Conservation (phyloP, 805 yeast genomes). For the Kodamaea hsintzibuensis region DNA sequence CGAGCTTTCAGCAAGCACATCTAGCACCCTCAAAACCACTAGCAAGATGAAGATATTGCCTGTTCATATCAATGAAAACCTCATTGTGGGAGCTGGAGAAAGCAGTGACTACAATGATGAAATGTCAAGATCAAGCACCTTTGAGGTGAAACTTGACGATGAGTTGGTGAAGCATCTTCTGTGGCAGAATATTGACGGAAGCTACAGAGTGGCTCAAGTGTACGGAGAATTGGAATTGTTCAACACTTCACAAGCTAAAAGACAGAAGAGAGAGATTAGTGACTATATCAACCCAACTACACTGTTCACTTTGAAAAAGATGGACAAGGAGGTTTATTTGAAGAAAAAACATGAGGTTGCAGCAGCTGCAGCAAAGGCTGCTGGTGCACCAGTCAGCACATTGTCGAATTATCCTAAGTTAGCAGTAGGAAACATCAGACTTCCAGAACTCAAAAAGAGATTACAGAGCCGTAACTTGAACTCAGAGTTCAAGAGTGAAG, state of each 20-base stretch:
- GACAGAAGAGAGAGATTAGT: slow-evolving; percentile 16
- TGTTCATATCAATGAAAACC: slow-evolving; percentile 37
- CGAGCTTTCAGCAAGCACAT: slow-evolving; percentile 19
- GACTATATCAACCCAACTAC: slow-evolving; percentile 34
- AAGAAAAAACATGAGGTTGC: slow-evolving; percentile 12
- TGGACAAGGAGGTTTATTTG: slow-evolving; percentile 16
- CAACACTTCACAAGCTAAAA: slow-evolving; percentile 18
- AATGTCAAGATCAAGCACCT: slow-evolving; percentile 28
- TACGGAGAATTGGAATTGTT: slow-evolving; percentile 58
- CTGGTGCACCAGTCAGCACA: slow-evolving; percentile 3
- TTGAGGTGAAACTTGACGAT: slow-evolving; percentile 70
- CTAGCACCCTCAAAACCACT: slow-evolving; percentile 8
- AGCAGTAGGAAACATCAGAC: slow-evolving; percentile 84
- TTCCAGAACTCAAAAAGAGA: slow-evolving; percentile 74
- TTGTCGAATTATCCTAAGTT: slow-evolving; percentile 38
- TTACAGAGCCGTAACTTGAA: slow-evolving; percentile 57
- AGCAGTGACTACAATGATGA: slow-evolving; percentile 38
- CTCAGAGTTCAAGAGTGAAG: slow-evolving; percentile 93
- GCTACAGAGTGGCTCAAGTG: slow-evolving; percentile 79
- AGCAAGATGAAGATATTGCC: slow-evolving; percentile 32
- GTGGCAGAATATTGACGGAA: slow-evolving; percentile 87
- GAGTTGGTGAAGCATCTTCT: slow-evolving; percentile 56
- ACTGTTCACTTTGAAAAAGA: slow-evolving; percentile 30
- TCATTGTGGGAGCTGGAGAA: slow-evolving; percentile 44
- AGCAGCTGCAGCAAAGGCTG: not conserved